Percentiles rank a stretch among this genome's conserved stretches.
Conservation (phyloP, 1,284 basidiomycete species). For the Trametes hirsuta region DNA sequence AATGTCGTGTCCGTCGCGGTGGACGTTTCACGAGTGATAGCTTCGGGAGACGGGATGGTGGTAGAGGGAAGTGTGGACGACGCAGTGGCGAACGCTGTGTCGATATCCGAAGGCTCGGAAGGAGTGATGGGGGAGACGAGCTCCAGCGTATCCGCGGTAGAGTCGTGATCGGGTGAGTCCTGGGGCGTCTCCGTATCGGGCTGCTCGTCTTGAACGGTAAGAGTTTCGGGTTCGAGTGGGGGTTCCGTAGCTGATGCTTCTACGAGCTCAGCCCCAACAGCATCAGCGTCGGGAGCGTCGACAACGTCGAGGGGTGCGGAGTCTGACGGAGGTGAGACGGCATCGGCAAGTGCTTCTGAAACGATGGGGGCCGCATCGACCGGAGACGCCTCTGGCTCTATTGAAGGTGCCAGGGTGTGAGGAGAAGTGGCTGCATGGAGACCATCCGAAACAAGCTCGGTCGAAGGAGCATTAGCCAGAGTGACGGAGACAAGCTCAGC, state of each 20-base stretch:
- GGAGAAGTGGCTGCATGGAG: too few relatives aligned
- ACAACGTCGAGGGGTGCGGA: not conserved
- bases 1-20: constrained; percentile 14
- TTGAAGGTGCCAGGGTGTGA: too few relatives aligned
- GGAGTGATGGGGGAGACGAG: not conserved
- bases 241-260: not conserved
- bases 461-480: not conserved
- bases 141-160: not conserved
- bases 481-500: not conserved
- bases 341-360: not conserved
- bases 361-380: not conserved
- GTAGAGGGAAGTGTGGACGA: not conserved
- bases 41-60: constrained; percentile 1
- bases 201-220: too few relatives aligned
- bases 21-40: constrained; percentile 12
- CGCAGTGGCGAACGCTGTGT: constrained; percentile 7
- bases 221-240: too few relatives aligned
- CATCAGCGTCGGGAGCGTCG: not conserved
- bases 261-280: not conserved
- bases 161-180: not conserved
- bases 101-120: not conserved
- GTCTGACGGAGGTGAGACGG: too few relatives aligned
- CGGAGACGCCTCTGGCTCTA: too few relatives aligned
- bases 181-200: too few relatives aligned
- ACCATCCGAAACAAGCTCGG: too few relatives aligned